Conservation (phyloP, 768 basidiomycete genomes). For the Butyriboletus loyo region DNA sequence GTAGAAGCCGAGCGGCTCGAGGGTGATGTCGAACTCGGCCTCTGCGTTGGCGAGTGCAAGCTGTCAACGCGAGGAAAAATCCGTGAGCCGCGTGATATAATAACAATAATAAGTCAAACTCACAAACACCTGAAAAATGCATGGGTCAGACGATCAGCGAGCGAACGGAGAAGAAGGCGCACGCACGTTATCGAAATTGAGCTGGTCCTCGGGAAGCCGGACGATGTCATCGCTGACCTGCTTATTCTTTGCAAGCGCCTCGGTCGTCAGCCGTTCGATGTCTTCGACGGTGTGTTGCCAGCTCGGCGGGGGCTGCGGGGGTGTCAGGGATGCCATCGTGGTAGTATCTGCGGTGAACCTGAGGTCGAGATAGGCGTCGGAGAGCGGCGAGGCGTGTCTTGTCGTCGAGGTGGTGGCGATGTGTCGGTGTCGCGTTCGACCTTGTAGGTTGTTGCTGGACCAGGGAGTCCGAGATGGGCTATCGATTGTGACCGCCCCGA, state of each 20-base stretch:
- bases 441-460: not conserved
- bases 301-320: constrained; percentile 63
- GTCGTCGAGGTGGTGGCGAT: constrained; percentile 8
- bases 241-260: constrained; percentile 56
- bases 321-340: constrained; percentile 47
- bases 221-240: constrained; percentile 59
- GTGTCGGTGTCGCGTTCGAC: constrained; percentile 2
- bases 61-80: constrained; percentile 33
- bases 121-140: constrained; percentile 65
- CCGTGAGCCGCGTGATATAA: constrained; percentile 10
- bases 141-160: not conserved
- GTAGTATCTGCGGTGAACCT: constrained; percentile 2
- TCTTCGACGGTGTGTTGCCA: constrained; percentile 73
- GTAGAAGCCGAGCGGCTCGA: constrained; percentile 72
- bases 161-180: not conserved
- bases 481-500: constrained; percentile 9
- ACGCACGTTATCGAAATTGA: constrained; percentile 66
- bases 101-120: too few species aligned
- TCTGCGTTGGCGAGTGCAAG: constrained; percentile 59
- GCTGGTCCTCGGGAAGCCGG: constrained; percentile 53
- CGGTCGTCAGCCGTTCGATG: constrained; percentile 54
- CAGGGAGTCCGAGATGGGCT: not conserved
- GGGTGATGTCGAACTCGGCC: constrained; percentile 44
- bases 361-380: not conserved
- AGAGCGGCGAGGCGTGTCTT: not conserved